Evolutionary conservation across 2,329 filamentous ascomycete genomes (phyloP).

Genomic region (Drechslerella stenobrocha): DNA sequence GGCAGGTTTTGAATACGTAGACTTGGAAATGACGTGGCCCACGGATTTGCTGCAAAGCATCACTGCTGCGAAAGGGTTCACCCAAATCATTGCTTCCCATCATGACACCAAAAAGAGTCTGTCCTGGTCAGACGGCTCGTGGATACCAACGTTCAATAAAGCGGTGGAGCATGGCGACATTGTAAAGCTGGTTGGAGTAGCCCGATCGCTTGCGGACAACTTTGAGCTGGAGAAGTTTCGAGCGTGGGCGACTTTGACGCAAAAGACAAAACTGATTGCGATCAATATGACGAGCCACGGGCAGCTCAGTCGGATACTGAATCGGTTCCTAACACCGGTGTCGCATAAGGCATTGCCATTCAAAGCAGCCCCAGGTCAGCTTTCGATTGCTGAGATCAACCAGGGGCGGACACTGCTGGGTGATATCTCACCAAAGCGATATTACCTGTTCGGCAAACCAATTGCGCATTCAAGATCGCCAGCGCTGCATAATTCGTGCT

Average conservation of each 20-base stretch:
- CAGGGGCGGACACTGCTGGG: conserved; percentile 76
- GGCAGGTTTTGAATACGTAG: conserved; percentile 87
- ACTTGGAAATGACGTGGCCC: conserved; percentile 86
- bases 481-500: conserved; percentile 84
- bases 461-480: conserved; percentile 82
- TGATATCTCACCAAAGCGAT: conserved; percentile 72
- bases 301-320: conserved; percentile 86
- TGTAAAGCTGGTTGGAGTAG: conserved; percentile 89
- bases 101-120: conserved; percentile 79
- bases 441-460: conserved; percentile 86
- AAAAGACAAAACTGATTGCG: conserved; percentile 82
- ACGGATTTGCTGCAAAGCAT: conserved; percentile 73
- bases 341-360: conserved; percentile 86
- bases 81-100: conserved; percentile 90
- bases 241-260: conserved; percentile 66
- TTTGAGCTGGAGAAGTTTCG: conserved; percentile 82
- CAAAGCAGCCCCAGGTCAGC: conserved; percentile 89
- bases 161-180: conserved; percentile 88
- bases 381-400: conserved; percentile 87
- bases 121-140: conserved; percentile 90
- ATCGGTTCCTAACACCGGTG: conserved; percentile 91
- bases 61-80: conserved; percentile 67
- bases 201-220: conserved; percentile 78
- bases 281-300: conserved; percentile 92
- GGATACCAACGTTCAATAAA: conserved; percentile 86